phyloP scores from a whole-genome alignment of 495 filamentous ascomycete genomes.

The Penicillium argentinense region DNA sequence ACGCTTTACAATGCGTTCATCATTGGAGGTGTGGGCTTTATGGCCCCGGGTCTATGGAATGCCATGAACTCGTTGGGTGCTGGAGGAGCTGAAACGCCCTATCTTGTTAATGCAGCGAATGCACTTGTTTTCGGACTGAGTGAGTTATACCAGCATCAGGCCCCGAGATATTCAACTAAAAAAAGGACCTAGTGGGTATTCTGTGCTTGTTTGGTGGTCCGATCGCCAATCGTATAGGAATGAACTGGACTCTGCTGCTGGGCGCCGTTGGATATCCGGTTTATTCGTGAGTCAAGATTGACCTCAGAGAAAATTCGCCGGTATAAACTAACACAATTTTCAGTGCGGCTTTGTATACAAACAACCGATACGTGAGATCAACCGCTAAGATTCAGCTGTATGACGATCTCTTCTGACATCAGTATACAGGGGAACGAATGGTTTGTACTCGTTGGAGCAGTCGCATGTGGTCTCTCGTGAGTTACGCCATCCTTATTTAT shows the following conservation, averaged over 20 bases:
- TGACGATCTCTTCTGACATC: constrained; percentile 11
- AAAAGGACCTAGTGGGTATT: constrained; percentile 48
- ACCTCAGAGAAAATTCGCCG: not conserved
- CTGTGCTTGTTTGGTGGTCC: constrained; percentile 54
- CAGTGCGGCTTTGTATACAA: constrained; percentile 61
- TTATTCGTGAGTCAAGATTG: constrained; percentile 28
- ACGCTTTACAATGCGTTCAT: constrained; percentile 58
- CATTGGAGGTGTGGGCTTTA: constrained; percentile 38
- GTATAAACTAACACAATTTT: constrained; percentile 29
- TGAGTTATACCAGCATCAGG: no score
- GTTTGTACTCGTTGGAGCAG: constrained; percentile 64
- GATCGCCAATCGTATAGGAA: constrained; percentile 56
- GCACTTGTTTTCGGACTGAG: constrained; percentile 56
- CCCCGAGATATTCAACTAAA: not conserved
- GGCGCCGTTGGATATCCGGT: constrained; percentile 49
- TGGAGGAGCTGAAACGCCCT: constrained; percentile 57
- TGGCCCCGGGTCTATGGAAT: constrained; percentile 42
- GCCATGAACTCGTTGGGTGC: constrained; percentile 71
- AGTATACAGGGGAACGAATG: constrained; percentile 51
- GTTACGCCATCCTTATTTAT: constrained; percentile 2
- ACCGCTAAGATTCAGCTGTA: no score
- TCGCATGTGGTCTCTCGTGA: constrained; percentile 59
- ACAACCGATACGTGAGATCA: constrained; percentile 59
- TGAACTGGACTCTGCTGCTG: constrained; percentile 60
- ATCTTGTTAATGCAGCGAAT: constrained; percentile 64